Percentiles rank a stretch among this genome's conserved stretches.
Conservation (phyloP, 2,329 filamentous ascomycete species). For the Magnaporthales sp. region DNA sequence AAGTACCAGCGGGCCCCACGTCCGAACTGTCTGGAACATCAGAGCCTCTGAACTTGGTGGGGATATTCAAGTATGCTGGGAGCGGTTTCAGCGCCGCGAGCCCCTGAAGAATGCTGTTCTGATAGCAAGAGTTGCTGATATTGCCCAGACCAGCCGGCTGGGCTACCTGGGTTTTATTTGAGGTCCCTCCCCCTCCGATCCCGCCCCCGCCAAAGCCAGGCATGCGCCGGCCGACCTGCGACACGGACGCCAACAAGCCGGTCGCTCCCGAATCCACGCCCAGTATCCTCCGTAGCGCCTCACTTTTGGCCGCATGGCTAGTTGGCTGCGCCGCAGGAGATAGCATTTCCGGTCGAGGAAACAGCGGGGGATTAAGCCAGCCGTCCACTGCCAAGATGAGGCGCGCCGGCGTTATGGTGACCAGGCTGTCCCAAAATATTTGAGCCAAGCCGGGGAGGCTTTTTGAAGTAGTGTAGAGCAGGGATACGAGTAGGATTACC, state of each 20-base stretch:
- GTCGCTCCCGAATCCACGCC: constrained; percentile 45
- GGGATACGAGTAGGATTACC: constrained; percentile 22
- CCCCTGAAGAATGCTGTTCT: constrained; percentile 89
- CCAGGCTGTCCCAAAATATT: constrained; percentile 48
- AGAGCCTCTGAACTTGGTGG: constrained; percentile 22
- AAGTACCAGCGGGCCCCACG: constrained; percentile 19
- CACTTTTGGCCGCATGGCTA: constrained; percentile 52
- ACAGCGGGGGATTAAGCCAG: constrained; percentile 40
- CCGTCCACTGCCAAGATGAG: constrained; percentile 48
- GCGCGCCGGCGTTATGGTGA: constrained; percentile 46
- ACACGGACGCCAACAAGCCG: constrained; percentile 46
- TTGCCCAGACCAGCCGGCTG: constrained; percentile 70
- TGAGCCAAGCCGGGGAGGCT: constrained; percentile 30
- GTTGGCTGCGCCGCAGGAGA: constrained; percentile 19
- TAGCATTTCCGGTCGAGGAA: constrained; percentile 17
- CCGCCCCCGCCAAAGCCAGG: constrained; percentile 22
- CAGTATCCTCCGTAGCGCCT: constrained; percentile 54
- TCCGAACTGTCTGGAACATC: neutral
- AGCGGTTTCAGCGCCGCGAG: constrained; percentile 69
- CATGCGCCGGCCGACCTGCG: constrained; percentile 41
- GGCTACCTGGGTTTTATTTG: constrained; percentile 28
- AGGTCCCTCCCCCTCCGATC: constrained; percentile 33
- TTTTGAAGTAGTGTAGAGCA: constrained; percentile 18
- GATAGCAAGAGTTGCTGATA: constrained; percentile 92
- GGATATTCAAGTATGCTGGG: constrained; percentile 47